phyloP scores from a whole-genome alignment of 768 basidiomycete species.

The Mycena polygramma region DNA sequence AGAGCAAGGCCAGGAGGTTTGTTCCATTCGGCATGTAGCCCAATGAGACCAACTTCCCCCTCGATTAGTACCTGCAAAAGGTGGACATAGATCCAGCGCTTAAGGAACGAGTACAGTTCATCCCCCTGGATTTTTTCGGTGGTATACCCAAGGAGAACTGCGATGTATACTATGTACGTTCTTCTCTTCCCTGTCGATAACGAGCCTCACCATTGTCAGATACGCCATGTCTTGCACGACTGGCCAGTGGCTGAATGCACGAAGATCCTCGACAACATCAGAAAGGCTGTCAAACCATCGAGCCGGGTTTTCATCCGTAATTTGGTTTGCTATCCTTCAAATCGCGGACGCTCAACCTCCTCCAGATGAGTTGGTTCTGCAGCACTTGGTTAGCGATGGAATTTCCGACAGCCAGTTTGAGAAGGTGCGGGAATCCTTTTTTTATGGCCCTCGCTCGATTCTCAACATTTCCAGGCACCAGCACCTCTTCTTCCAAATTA shows the following conservation, averaged over 20 bases:
- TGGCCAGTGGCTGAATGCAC: constrained; percentile 47
- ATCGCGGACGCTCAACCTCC: neutral
- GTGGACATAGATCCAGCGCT: constrained; percentile 5
- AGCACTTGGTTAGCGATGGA: constrained; percentile 40
- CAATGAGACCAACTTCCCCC: too few species aligned
- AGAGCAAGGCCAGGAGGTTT: constrained; percentile 44
- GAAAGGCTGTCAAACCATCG: constrained; percentile 44
- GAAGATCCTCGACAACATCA: constrained; percentile 45
- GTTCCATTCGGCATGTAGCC: too few species aligned
- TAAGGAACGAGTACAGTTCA: constrained; percentile 36
- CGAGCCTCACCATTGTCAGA: neutral
- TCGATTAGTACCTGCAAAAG: constrained; percentile 7
- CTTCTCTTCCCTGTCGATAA: neutral
- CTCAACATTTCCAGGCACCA: constrained; percentile 47
- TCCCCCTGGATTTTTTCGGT: constrained; percentile 44
- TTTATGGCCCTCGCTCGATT: neutral
- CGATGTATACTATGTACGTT: constrained; percentile 45
- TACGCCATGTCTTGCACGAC: constrained; percentile 44
- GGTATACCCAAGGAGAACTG: constrained; percentile 36
- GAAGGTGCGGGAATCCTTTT: constrained; percentile 11
- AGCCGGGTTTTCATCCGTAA: constrained; percentile 49
- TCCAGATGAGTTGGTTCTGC: constrained; percentile 55
- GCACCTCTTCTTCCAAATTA: constrained; percentile 63
- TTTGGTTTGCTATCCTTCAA: constrained; percentile 8
- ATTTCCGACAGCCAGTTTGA: constrained; percentile 10